Base-by-base conservation (phyloP, 192 early-diverging fungal species). In the Backusella morwellensis region DNA sequence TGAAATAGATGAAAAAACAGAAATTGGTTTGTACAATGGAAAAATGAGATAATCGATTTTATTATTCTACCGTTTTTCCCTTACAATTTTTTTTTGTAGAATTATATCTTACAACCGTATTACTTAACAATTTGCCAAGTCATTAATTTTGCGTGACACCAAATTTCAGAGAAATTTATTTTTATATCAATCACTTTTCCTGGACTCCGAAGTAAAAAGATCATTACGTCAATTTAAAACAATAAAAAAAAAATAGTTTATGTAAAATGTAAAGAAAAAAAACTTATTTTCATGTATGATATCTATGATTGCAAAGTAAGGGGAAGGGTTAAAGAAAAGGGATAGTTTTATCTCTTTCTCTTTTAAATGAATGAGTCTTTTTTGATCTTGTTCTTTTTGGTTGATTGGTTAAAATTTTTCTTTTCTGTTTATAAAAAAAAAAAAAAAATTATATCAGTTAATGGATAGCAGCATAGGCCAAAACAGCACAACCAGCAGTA, bases 191-290 rank as follows among this genome's bases (percentile, higher is more conserved):
- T 26, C 54, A 56, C n/a, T 56, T 56, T 56, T 56, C 56, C 56
- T 63, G 23, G 23, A 29, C 56, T 63, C 56, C 56, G 56, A 63
- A 63, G 21, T 63, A 63, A 12, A 63, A 29, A 63, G 56, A 12
- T 63, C 56, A 63, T 63, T 63, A 63, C 56, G 56, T 63, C 56
- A 63, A 63, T 63, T 63, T 63, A 63, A 26, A 63, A 63, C 56
- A 63, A 63, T 63, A 63, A 63, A 63, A 63, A 54, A 54, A 63
- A 63, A 63, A n/a, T 26, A 14, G 56, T 63, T 63, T 63, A 63
- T 63, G 56, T 63, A 63, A 40, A 29, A 29, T 63, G 26, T 63
- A 29, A 29, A 63, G 29, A 59, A 63, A 63, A 63, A 14, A 63
- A 63, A 63, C 56, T 23, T 63, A 63, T 63, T 63, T 63, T 63